Percentiles rank a stretch among this genome's conserved stretches.
Conservation (phyloP, 495 filamentous ascomycete species). For the Haplographium delicatum region DNA sequence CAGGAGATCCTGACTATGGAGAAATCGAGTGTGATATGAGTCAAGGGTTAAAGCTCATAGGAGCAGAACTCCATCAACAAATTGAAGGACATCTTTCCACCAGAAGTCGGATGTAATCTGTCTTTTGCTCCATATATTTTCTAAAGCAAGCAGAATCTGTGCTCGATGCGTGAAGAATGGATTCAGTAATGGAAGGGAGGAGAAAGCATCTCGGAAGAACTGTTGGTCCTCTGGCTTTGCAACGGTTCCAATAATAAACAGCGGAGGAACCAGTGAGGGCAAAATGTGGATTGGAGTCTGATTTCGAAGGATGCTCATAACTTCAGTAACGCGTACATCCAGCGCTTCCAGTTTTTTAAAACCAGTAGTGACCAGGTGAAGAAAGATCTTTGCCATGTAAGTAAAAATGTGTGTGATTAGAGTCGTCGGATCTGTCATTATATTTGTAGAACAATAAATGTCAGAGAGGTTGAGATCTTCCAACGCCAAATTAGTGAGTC, state of each 20-base stretch:
- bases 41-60: too few species aligned
- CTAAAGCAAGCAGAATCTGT: constrained; percentile 11
- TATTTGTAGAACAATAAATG: neutral
- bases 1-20: neutral
- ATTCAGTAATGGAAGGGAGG: constrained; percentile 12
- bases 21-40: neutral
- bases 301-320: constrained; percentile 9
- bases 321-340: constrained; percentile 8
- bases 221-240: constrained; percentile 9
- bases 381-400: constrained; percentile 12
- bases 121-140: constrained; percentile 18
- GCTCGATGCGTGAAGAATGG: constrained; percentile 13
- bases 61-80: constrained; percentile 10
- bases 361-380: constrained; percentile 12
- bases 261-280: constrained; percentile 7
- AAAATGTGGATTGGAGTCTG: constrained; percentile 7
- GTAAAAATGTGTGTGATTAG: constrained; percentile 15
- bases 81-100: constrained; percentile 13
- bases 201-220: constrained; percentile 15
- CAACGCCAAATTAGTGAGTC: neutral
- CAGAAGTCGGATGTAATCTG: neutral
- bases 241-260: constrained; percentile 17
- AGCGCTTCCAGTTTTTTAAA: constrained; percentile 6
- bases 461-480: neutral
- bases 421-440: neutral